Conservation (phyloP, 164 flowering plant genomes). For the Aristolochia californica region DNA sequence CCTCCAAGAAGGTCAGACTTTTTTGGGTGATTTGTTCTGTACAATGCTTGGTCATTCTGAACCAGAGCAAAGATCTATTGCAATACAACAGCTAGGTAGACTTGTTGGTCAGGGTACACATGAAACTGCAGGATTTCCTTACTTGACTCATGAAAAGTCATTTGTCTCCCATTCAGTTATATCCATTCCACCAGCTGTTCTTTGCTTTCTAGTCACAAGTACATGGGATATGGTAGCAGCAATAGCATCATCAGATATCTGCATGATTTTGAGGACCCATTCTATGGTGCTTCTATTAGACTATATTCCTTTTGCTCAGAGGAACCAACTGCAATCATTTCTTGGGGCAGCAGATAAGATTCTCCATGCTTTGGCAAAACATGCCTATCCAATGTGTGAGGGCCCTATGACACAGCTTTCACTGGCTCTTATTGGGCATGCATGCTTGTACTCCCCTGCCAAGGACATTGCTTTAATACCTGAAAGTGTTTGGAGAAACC, state of each 20-base stretch:
- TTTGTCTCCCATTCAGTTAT: constrained; percentile 15
- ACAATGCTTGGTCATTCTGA: constrained; percentile 62
- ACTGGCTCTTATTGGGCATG: constrained; percentile 57
- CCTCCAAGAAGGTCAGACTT: constrained; percentile 27
- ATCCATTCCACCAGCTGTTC: constrained; percentile 32
- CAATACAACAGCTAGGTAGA: constrained; percentile 51
- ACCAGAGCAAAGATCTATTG: constrained; percentile 74
- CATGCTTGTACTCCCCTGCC: constrained; percentile 56
- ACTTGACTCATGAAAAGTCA: constrained; percentile 10
- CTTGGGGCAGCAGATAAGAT: constrained; percentile 53
- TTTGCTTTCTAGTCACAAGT: constrained; percentile 40
- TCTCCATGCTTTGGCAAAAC: constrained; percentile 42
- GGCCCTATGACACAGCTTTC: constrained; percentile 53
- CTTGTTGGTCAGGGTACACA: constrained; percentile 41
- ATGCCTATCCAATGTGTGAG: constrained; percentile 33
- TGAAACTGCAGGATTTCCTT: constrained; percentile 15
- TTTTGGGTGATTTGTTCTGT: constrained; percentile 46
- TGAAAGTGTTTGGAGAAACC: constrained; percentile 55
- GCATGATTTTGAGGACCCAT: constrained; percentile 42
- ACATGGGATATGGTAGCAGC: constrained; percentile 71
- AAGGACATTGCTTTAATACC: constrained; percentile 80
- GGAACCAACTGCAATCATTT: constrained; percentile 52
- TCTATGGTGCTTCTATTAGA: constrained; percentile 55
- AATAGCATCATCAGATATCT: constrained; percentile 58
- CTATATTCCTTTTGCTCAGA: constrained; percentile 50